phyloP scores from a whole-genome alignment of 192 early-diverging fungal species.

The Coemansia sp. region DNA sequence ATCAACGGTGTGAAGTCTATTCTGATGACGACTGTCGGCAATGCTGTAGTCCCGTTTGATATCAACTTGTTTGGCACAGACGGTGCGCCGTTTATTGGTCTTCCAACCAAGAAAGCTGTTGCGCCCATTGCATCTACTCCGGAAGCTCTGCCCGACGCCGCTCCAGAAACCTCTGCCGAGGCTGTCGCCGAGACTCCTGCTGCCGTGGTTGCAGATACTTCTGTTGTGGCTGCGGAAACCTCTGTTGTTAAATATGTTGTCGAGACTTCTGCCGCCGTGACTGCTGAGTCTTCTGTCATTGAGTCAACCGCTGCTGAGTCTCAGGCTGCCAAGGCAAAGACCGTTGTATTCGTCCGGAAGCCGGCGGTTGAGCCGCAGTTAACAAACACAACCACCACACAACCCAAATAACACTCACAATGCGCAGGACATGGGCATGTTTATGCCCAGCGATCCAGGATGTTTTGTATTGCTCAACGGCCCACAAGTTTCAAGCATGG shows the following conservation, averaged over 20 bases:
- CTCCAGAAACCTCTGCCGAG: neutral
- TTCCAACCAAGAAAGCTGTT: neutral
- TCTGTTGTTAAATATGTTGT: neutral
- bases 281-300: neutral
- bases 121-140: neutral
- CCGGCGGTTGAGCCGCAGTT: conserved; percentile 10
- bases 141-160: neutral
- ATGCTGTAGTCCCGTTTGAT: conserved; percentile 43
- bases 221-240: neutral
- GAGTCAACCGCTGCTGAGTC: neutral
- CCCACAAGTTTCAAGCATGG: neutral
- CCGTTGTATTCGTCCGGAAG: conserved; percentile 4
- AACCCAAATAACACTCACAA: neutral
- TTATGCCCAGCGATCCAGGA: conserved; percentile 42
- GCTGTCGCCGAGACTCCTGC: neutral
- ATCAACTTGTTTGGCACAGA: conserved; percentile 38
- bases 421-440: conserved; percentile 12
- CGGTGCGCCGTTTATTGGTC: conserved; percentile 2
- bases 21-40: conserved; percentile 44
- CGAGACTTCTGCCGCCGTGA: neutral
- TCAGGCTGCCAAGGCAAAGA: neutral
- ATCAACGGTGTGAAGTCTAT: conserved; percentile 10
- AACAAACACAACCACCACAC: neutral
- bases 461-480: conserved; percentile 30
- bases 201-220: neutral